A percentile compares a stretch with the other conserved stretches of the same genome.
phyloP scores from a whole-genome alignment of 2,329 filamentous ascomycete genomes.

The Dactylella cylindrospora region DNA sequence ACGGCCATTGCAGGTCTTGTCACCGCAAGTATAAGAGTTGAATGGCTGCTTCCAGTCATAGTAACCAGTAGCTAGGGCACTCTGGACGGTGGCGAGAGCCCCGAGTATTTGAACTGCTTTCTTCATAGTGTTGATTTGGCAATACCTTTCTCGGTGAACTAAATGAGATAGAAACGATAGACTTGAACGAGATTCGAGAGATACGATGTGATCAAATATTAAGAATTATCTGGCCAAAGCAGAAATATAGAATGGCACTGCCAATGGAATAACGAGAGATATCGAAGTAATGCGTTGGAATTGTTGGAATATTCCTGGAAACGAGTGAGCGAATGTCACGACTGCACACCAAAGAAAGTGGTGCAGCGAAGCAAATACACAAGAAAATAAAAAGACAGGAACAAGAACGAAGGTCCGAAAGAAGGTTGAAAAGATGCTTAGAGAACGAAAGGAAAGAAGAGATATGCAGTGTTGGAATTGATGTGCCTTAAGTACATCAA shows the following conservation, averaged over 20 bases:
- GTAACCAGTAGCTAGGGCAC: slow-evolving; percentile 34
- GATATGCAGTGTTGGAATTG: slow-evolving; percentile 18
- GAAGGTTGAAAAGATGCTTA: slow-evolving; percentile 36
- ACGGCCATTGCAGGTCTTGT: slow-evolving; percentile 26
- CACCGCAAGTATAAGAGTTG: slow-evolving; percentile 26
- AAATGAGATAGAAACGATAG: slow-evolving; percentile 19
- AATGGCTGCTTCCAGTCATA: slow-evolving; percentile 32
- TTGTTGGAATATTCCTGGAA: slow-evolving; percentile 40
- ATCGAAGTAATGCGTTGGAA: slow-evolving; percentile 37
- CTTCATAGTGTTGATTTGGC: slow-evolving; percentile 35
- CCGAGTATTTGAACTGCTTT: slow-evolving; percentile 36
- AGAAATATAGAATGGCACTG: slow-evolving; percentile 37
- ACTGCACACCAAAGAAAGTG: slow-evolving; percentile 20
- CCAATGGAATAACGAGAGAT: slow-evolving; percentile 22
- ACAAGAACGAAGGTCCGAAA: slow-evolving; percentile 34
- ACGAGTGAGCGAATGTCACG: slow-evolving; percentile 34
- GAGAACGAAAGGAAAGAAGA: slow-evolving; percentile 21
- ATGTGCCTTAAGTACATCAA: slow-evolving; percentile 37
- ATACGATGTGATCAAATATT: slow-evolving; percentile 25
- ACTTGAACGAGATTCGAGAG: slow-evolving; percentile 30
- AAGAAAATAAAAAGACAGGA: slow-evolving; percentile 12
- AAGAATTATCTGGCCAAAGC: slow-evolving; percentile 42
- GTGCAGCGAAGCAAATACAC: background rate
- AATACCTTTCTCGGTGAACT: no score
- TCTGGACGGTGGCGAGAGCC: slow-evolving; percentile 32